Conservation (phyloP, 768 basidiomycete genomes). For the Crepidotus variabilis region DNA sequence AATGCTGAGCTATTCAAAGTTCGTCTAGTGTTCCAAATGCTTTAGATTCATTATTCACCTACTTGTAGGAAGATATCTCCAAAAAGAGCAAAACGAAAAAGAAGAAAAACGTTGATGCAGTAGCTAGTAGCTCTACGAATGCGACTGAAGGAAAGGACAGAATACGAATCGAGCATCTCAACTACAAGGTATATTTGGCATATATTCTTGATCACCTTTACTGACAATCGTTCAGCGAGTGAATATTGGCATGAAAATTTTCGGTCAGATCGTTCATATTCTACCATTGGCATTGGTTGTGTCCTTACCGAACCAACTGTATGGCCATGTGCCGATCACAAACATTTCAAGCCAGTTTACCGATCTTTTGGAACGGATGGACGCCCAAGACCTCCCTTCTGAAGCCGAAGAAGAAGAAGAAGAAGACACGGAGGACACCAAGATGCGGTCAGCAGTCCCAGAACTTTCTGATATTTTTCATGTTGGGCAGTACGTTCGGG, state of each 20-base stretch:
- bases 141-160: slow-evolving; percentile 42
- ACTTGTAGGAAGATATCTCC: slow-evolving; percentile 34
- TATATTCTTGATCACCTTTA: background rate
- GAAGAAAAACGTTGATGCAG: slow-evolving; percentile 42
- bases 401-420: slow-evolving; percentile 47
- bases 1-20: slow-evolving; percentile 77
- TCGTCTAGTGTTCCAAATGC: slow-evolving; percentile 14
- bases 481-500: slow-evolving; percentile 84
- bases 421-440: slow-evolving; percentile 36
- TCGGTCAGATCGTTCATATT: slow-evolving; percentile 84
- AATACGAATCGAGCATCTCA: slow-evolving; percentile 84
- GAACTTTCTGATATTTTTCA: slow-evolving; percentile 73
- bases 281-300: slow-evolving; percentile 87
- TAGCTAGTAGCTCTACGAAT: slow-evolving; percentile 22
- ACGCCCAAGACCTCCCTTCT: slow-evolving; percentile 44
- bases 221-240: slow-evolving; percentile 54
- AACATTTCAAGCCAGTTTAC: slow-evolving; percentile 84
- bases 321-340: slow-evolving; percentile 92
- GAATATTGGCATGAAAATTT: slow-evolving; percentile 76
- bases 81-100: slow-evolving; percentile 39
- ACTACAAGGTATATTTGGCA: slow-evolving; percentile 72
- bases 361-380: slow-evolving; percentile 58
- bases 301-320: slow-evolving; percentile 93
- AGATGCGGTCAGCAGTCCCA: slow-evolving; percentile 41
- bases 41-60: slow-evolving; percentile 4